Conservation (phyloP, 768 basidiomycete species). For the Tephrocybe sp. region DNA sequence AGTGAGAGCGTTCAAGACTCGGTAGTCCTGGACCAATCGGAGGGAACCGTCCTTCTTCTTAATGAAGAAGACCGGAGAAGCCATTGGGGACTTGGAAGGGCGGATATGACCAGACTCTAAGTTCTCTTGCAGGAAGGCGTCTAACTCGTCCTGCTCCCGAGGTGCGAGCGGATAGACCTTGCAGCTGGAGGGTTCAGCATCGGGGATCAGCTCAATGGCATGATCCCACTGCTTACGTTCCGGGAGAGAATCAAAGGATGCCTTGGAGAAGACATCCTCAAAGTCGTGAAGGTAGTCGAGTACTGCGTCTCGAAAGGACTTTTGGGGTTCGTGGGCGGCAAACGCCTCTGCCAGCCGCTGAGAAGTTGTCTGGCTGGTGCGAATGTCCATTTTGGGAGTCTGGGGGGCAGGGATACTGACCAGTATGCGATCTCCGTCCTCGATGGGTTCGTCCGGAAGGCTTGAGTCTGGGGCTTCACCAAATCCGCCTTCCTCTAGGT, state of each 20-base stretch:
- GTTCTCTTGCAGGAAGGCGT: constrained; percentile 6
- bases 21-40: neutral
- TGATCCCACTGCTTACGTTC: constrained; percentile 14
- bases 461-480: too few relatives aligned
- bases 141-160: constrained; percentile 6
- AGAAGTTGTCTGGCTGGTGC: neutral
- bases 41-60: constrained; percentile 19
- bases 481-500: too few relatives aligned
- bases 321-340: neutral
- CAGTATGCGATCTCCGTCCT: too few relatives aligned
- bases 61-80: constrained; percentile 23
- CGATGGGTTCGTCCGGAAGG: too few relatives aligned
- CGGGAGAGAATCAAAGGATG: neutral
- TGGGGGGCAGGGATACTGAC: too few relatives aligned
- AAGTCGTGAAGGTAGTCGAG: constrained; percentile 1
- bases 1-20: neutral
- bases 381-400: too few relatives aligned
- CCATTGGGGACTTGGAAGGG: constrained; percentile 20
- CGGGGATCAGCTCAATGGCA: constrained; percentile 11
- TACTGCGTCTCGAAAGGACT: neutral
- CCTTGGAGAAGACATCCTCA: constrained; percentile 7
- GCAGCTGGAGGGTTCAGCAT: neutral
- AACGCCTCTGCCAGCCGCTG: neutral
- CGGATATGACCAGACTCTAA: constrained; percentile 13
- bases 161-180: constrained; percentile 15